These are phyloP conservation scores for Linanthus parryae DNA, from an alignment of 148 eudicot species.

Conservation along the genomic window DNA sequence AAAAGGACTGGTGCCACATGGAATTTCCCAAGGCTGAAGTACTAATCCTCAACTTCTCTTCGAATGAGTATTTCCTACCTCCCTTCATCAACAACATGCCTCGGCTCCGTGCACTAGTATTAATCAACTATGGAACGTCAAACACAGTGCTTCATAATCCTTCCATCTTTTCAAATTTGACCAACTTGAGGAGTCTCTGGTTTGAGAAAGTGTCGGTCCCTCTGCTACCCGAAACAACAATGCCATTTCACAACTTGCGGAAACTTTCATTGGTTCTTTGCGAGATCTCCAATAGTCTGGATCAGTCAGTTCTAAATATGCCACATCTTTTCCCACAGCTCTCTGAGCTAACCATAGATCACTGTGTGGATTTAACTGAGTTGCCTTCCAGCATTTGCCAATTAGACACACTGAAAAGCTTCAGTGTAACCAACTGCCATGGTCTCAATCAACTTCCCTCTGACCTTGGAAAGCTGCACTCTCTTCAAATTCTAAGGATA, in stretches of 20 bases:
- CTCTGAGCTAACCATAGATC: slow-evolving; percentile 18
- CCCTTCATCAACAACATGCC: slow-evolving; percentile 12
- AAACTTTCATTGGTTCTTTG: slow-evolving; percentile 27
- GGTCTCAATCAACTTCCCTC: slow-evolving; percentile 13
- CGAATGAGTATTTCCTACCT: slow-evolving; percentile 12
- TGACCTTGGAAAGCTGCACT: slow-evolving; percentile 13
- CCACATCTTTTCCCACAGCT: slow-evolving; percentile 24
- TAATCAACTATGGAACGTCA: slow-evolving; percentile 18
- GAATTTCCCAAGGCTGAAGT: slow-evolving; percentile 19
- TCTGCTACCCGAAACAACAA: slow-evolving; percentile 1
- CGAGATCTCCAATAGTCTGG: slow-evolving; percentile 13
- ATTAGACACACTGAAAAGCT: slow-evolving; percentile 1
- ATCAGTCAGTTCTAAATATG: neutral
- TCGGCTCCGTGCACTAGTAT: slow-evolving; percentile 14
- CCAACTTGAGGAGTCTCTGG: slow-evolving; percentile 21
- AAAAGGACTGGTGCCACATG: slow-evolving; percentile 17
- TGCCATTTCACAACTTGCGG: slow-evolving; percentile 17
- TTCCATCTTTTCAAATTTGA: slow-evolving; percentile 3
- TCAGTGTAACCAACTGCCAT: slow-evolving; percentile 24
- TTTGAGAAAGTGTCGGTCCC: slow-evolving; percentile 18
- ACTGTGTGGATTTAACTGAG: slow-evolving; percentile 20
- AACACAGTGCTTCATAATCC: slow-evolving; percentile 15
- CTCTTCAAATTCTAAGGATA: slow-evolving; percentile 14
- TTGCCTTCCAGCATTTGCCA: slow-evolving; percentile 17
- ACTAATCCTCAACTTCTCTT: slow-evolving; percentile 17